phyloP scores from a whole-genome alignment of 495 filamentous ascomycete species.

The Letharia lupina region DNA sequence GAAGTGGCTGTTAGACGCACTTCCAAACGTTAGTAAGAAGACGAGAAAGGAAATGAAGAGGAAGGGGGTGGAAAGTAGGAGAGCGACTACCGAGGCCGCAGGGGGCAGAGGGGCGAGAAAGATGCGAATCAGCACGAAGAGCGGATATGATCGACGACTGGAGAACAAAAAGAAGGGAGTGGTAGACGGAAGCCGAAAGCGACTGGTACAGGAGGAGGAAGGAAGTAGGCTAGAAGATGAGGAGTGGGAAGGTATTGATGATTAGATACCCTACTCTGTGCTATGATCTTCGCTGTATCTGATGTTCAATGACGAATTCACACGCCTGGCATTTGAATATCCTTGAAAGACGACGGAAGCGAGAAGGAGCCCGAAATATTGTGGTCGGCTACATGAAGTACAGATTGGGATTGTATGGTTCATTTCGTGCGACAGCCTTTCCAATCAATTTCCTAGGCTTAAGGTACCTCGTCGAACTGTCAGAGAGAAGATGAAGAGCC shows the following conservation, averaged over 20 bases:
- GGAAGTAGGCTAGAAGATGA: conserved; percentile 36
- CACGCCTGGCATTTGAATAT: background rate
- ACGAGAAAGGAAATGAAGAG: conserved; percentile 74
- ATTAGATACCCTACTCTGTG: conserved; percentile 1
- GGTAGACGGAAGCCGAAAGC: conserved; percentile 59
- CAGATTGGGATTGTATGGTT: too few species aligned
- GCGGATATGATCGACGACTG: conserved; percentile 71
- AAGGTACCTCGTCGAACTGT: background rate
- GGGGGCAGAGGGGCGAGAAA: conserved; percentile 36
- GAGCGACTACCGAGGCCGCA: conserved; percentile 38
- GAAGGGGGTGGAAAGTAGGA: conserved; percentile 70
- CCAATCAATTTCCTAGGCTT: background rate
- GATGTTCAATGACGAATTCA: background rate
- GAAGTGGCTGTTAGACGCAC: conserved; percentile 81
- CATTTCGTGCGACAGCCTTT: background rate
- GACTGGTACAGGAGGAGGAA: conserved; percentile 38
- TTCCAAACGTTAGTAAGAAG: conserved; percentile 75
- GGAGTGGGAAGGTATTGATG: conserved; percentile 61
- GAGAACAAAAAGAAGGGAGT: conserved; percentile 71
- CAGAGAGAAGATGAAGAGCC: background rate
- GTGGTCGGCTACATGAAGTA: too few species aligned
- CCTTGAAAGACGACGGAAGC: background rate
- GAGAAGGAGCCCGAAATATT: background rate
- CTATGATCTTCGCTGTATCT: background rate
- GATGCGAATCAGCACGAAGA: conserved; percentile 80